Percentiles rank a stretch among this genome's conserved stretches.
Conservation (phyloP, 139 green algal species). For the Axilococcus clingmanii region DNA sequence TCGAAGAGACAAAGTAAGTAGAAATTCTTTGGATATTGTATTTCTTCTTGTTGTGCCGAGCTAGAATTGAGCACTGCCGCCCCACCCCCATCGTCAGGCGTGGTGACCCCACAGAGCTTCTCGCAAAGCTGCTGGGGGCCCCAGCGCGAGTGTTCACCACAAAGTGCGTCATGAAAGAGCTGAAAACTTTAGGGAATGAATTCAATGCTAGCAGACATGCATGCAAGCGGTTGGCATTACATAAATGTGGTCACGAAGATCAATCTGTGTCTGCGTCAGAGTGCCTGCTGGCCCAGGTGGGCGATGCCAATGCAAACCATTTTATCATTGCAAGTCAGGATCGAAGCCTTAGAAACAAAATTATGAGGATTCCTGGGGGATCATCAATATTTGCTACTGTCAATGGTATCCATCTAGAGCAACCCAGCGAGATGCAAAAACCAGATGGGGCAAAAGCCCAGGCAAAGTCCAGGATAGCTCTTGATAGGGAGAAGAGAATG, state of each 20-base stretch:
- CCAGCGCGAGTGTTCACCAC: slow-evolving; percentile 50
- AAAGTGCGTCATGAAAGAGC: slow-evolving; percentile 50
- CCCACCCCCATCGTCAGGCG: slow-evolving; percentile 24
- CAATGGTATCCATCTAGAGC: slow-evolving; percentile 38
- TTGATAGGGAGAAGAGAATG: slow-evolving; percentile 2
- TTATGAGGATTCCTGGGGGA: slow-evolving; percentile 23
- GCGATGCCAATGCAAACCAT: slow-evolving; percentile 29
- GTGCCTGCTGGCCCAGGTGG: slow-evolving; percentile 37
- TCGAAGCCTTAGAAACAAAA: slow-evolving; percentile 14
- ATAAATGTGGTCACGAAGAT: slow-evolving; percentile 50
- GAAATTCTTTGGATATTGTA: neutral
- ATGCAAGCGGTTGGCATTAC: slow-evolving; percentile 25
- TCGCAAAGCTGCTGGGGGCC: slow-evolving; percentile 47
- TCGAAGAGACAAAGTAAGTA: slow-evolving; percentile 44
- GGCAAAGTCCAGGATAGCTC: neutral
- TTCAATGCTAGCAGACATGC: slow-evolving; percentile 6
- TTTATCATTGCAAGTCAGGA: slow-evolving; percentile 49
- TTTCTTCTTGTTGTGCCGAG: neutral
- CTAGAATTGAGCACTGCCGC: too few species aligned
- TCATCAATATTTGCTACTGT: slow-evolving; percentile 31
- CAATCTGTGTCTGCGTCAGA: slow-evolving; percentile 27
- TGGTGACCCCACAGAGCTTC: slow-evolving; percentile 25
- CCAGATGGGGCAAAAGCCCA: slow-evolving; percentile 8
- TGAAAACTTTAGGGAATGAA: slow-evolving; percentile 38
- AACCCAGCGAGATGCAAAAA: slow-evolving; percentile 22